Conservation (phyloP, 768 basidiomycete species). For the Russula sp. region DNA sequence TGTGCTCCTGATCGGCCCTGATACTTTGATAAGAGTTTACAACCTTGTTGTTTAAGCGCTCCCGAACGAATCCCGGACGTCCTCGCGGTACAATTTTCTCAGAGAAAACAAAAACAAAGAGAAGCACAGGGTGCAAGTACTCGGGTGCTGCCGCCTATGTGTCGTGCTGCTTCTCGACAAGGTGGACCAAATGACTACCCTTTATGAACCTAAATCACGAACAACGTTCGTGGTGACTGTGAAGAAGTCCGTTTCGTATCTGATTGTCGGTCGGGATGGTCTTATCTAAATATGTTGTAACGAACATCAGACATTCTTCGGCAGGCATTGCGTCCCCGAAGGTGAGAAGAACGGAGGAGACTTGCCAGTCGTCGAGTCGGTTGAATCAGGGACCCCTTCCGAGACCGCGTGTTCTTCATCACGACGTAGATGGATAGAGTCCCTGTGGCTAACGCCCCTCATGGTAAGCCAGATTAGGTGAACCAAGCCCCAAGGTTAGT, state of each 20-base stretch:
- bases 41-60: slow-evolving; percentile 12
- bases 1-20: background rate
- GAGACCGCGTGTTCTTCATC: background rate
- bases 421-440: background rate
- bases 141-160: background rate
- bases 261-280: background rate
- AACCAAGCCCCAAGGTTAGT: too few species aligned
- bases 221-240: background rate
- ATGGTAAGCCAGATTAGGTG: background rate
- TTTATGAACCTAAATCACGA: background rate
- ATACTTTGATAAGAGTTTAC: slow-evolving; percentile 10
- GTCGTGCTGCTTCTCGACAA: background rate
- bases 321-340: background rate
- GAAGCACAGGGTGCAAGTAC: background rate
- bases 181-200: background rate
- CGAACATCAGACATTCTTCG: background rate
- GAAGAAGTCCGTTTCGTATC: background rate
- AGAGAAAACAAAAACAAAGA: background rate
- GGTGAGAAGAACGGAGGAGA: background rate
- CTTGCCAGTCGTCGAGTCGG: background rate
- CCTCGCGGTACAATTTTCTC: background rate
- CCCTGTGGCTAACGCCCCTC: background rate
- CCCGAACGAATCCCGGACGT: background rate
- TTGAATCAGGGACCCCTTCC: background rate
- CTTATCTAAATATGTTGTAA: background rate